Percentiles rank a stretch among this genome's conserved stretches.
These are phyloP conservation scores for Penicillium sp. DNA, from an alignment of 2,329 filamentous ascomycete species.

Conservation along the genomic window DNA sequence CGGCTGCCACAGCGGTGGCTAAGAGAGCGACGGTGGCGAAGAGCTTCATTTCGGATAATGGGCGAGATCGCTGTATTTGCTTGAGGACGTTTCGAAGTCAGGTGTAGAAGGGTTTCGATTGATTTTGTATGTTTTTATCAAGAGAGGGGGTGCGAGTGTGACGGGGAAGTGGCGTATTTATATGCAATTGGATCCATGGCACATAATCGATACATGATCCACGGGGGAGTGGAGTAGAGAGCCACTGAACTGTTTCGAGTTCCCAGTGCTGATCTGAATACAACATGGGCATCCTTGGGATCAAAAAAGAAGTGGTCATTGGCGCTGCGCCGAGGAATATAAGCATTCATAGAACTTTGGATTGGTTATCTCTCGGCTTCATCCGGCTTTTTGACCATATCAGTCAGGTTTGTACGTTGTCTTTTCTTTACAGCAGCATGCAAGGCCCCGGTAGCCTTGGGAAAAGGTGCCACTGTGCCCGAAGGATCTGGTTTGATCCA, in stretches of 20 bases:
- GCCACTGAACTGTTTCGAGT: slow-evolving; percentile 1
- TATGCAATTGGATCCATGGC: background rate
- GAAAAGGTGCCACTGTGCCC: background rate
- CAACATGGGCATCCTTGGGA: background rate
- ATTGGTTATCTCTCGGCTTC: background rate
- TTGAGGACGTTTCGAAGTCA: background rate
- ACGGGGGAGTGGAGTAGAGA: slow-evolving; percentile 4
- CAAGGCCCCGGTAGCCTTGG: background rate
- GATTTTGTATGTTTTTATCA: background rate
- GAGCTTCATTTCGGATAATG: slow-evolving; percentile 28
- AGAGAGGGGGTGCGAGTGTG: background rate
- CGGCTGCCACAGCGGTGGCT: slow-evolving; percentile 27
- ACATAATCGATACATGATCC: background rate
- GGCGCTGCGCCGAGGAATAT: background rate
- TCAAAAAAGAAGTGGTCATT: background rate
- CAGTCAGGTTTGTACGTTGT: background rate
- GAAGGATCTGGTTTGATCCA: background rate
- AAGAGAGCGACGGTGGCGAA: slow-evolving; percentile 30
- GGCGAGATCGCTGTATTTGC: background rate
- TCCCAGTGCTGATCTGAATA: background rate
- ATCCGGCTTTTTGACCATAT: background rate
- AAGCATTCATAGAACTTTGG: background rate
- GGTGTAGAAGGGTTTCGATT: background rate
- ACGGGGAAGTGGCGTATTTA: slow-evolving; percentile 8
- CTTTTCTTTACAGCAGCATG: background rate